phyloP scores from a whole-genome alignment of 345 rosid species.

The Syzygium grande region DNA sequence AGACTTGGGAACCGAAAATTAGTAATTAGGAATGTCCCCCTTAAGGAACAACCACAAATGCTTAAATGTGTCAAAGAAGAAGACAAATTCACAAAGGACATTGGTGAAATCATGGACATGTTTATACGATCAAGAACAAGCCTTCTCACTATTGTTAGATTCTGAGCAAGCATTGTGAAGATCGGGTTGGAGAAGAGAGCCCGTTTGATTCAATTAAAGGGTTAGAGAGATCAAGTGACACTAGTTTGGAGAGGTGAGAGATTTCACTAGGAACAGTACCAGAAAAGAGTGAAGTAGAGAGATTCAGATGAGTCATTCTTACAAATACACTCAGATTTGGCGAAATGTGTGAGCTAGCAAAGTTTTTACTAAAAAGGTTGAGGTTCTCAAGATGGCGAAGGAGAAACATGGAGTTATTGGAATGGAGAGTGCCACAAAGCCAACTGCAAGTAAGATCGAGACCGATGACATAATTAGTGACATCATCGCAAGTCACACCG shows the following conservation, averaged over 20 bases:
- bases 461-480: neutral
- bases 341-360: neutral
- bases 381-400: neutral
- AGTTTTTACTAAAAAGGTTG: neutral
- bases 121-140: neutral
- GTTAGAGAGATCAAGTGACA: neutral
- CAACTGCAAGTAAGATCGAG: neutral
- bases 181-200: neutral
- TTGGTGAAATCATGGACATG: neutral
- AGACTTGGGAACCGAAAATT: neutral
- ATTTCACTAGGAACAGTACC: neutral
- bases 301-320: neutral
- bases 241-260: neutral
- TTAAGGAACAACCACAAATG: neutral
- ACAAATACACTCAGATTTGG: neutral
- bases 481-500: neutral
- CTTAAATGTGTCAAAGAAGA: neutral
- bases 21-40: neutral
- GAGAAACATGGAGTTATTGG: neutral
- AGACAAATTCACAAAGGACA: neutral
- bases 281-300: neutral
- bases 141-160: neutral
- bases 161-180: neutral
- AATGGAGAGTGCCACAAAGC: neutral
- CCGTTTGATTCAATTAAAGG: fast-evolving